These are phyloP conservation scores for Dillenia turbinata DNA, from an alignment of 164 flowering plant genomes.

Conservation along the genomic window DNA sequence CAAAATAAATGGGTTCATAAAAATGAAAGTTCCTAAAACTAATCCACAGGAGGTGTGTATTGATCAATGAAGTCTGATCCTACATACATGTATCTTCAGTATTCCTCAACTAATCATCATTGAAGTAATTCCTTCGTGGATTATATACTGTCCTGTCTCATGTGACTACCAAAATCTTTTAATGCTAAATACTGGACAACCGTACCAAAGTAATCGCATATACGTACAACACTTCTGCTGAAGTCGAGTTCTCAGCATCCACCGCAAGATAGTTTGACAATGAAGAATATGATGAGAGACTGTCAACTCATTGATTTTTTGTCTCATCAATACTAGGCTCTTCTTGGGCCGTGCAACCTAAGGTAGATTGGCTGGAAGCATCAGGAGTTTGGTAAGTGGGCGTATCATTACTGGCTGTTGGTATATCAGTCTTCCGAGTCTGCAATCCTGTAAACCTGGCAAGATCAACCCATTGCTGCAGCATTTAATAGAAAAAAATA, in stretches of 20 bases:
- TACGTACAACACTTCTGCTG: neutral
- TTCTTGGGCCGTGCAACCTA: slow-evolving; percentile 34
- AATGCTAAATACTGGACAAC: no score
- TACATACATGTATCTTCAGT: no score
- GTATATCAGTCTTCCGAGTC: slow-evolving; percentile 32
- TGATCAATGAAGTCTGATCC: no score
- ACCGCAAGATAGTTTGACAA: slow-evolving; percentile 4
- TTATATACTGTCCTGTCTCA: no score
- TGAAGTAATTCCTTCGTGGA: no score
- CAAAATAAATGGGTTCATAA: no score
- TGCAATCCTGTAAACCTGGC: slow-evolving; percentile 81
- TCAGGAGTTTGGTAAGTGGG: slow-evolving; percentile 26
- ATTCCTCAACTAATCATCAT: no score
- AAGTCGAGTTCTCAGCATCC: neutral
- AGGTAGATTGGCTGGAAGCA: slow-evolving; percentile 25
- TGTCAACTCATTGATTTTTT: slow-evolving; percentile 43
- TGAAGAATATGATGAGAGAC: slow-evolving; percentile 10
- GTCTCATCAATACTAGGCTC: slow-evolving; percentile 49
- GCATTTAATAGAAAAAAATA: slow-evolving; percentile 5
- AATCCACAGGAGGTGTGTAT: no score
- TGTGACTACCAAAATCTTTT: no score
- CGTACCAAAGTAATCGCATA: no score
- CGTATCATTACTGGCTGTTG: no score
- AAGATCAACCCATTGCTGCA: slow-evolving; percentile 98
- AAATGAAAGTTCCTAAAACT: no score